These are phyloP conservation scores for Fraxinus baroniana DNA, from an alignment of 305 asterid species.

Conservation along the genomic window DNA sequence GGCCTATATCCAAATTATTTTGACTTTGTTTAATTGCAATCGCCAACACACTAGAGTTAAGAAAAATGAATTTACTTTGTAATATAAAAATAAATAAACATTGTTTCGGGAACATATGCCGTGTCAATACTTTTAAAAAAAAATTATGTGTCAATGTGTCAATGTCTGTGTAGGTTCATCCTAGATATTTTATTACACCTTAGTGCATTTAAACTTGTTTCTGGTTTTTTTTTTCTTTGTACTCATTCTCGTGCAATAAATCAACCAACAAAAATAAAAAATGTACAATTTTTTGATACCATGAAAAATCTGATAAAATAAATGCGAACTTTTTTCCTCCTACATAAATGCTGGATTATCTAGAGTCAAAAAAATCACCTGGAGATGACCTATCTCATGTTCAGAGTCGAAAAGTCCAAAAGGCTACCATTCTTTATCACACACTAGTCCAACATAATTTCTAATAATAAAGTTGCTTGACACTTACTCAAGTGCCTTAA, in stretches of 20 bases:
- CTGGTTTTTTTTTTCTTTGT: too few species aligned
- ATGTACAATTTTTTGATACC: neutral
- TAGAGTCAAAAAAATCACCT: neutral
- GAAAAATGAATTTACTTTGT: too few species aligned
- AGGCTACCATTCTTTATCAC: neutral
- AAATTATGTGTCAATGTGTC: too few species aligned
- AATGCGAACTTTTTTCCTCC: neutral
- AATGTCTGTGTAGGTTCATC: too few species aligned
- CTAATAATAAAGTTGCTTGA: neutral
- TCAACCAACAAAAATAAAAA: too few species aligned
- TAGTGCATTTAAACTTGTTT: too few species aligned
- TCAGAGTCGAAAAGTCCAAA: neutral
- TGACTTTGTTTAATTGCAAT: neutral
- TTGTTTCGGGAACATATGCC: too few species aligned
- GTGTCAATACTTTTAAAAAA: too few species aligned
- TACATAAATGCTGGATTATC: neutral
- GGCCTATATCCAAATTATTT: neutral
- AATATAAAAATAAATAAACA: too few species aligned
- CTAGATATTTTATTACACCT: too few species aligned
- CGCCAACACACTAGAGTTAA: neutral
- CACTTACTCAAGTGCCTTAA: conserved; percentile 27
- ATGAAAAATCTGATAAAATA: neutral
- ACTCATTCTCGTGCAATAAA: neutral
- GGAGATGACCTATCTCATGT: conserved; percentile 1
- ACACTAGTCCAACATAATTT: neutral